These are phyloP conservation scores for Blastomyces silverae DNA, from an alignment of 2,329 filamentous ascomycete genomes.

Conservation along the genomic window DNA sequence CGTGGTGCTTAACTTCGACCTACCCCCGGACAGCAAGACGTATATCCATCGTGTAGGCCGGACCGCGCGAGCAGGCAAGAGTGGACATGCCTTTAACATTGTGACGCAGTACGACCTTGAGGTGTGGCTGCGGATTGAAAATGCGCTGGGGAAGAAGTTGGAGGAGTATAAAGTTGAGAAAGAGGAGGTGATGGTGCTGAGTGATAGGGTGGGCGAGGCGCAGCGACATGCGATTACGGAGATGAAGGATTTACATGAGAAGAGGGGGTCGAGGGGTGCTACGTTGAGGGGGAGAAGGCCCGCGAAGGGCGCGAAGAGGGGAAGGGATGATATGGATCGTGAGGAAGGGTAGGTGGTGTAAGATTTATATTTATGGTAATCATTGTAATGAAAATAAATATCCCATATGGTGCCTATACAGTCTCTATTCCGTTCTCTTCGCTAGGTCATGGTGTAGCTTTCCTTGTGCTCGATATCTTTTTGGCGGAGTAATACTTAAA, in stretches of 20 bases:
- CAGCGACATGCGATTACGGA: constrained; percentile 69
- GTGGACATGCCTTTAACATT: constrained; percentile 70
- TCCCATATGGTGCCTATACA: neutral
- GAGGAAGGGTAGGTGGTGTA: constrained; percentile 56
- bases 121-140: constrained; percentile 73
- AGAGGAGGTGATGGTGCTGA: constrained; percentile 79
- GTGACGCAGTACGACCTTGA: constrained; percentile 85
- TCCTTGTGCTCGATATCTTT: neutral
- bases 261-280: constrained; percentile 47
- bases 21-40: constrained; percentile 79
- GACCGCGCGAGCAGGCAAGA: constrained; percentile 78
- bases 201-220: constrained; percentile 69
- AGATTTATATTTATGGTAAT: neutral
- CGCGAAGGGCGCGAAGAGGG: constrained; percentile 45
- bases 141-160: constrained; percentile 70
- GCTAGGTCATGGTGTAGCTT: neutral
- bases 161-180: constrained; percentile 62
- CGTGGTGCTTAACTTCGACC: constrained; percentile 74
- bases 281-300: constrained; percentile 49
- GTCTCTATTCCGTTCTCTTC: neutral
- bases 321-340: constrained; percentile 62
- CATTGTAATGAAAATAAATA: neutral
- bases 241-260: constrained; percentile 73
- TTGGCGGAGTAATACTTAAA: neutral
- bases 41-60: constrained; percentile 85